Percentiles rank a stretch among this genome's conserved stretches.
Evolutionary conservation across 331 rosid genomes (phyloP).

Genomic region (Stylosanthes scabra): DNA sequence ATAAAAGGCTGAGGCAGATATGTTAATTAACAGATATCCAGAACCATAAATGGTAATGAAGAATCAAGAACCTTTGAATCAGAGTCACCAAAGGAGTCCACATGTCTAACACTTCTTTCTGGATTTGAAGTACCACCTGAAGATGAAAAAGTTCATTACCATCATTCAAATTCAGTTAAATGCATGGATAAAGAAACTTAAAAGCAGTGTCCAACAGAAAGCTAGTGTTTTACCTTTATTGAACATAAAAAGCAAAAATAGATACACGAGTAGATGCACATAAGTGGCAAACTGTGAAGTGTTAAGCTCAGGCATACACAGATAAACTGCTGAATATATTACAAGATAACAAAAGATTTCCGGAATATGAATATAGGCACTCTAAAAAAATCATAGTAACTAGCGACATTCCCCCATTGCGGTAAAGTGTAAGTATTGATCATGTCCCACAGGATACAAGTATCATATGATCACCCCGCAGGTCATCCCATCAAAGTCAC

Average conservation of each 20-base stretch:
- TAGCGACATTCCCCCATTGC: neutral
- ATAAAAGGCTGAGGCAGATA: slow-evolving; percentile 7
- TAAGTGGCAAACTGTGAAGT: neutral
- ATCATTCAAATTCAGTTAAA: slow-evolving; percentile 1
- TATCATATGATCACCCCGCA: neutral
- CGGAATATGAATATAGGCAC: neutral
- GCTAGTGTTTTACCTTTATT: neutral
- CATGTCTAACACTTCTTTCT: slow-evolving; percentile 62
- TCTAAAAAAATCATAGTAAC: neutral
- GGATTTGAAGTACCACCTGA: slow-evolving; percentile 72
- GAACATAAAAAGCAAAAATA: neutral
- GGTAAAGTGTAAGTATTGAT: neutral
- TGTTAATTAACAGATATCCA: neutral
- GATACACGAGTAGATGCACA: neutral
- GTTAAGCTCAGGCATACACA: neutral
- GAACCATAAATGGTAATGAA: slow-evolving; percentile 8
- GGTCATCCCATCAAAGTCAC: neutral
- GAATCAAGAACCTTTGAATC: slow-evolving; percentile 56
- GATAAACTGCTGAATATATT: neutral
- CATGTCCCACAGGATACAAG: neutral
- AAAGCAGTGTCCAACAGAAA: slow-evolving; percentile 6
- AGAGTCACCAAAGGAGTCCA: slow-evolving; percentile 73
- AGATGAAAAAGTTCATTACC: slow-evolving; percentile 23
- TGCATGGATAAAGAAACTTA: slow-evolving; percentile 1
- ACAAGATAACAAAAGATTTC: slow-evolving; percentile 7